Conservation (phyloP, 1,284 basidiomycete genomes). For the Leccinum insolens region DNA sequence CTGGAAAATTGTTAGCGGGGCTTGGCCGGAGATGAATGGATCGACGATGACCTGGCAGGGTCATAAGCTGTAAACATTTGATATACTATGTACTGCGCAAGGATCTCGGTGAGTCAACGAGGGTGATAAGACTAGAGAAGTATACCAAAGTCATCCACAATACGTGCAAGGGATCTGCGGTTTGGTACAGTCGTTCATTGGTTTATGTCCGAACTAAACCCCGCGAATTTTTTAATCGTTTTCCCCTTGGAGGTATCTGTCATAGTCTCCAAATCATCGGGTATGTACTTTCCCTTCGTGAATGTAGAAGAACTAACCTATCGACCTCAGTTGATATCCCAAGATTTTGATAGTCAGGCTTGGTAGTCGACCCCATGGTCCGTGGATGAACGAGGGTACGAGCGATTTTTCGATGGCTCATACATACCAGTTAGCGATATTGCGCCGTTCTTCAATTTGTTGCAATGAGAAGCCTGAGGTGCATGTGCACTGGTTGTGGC, state of each 20-base stretch:
- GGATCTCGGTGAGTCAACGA: background rate
- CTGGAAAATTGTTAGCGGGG: background rate
- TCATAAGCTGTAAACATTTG: background rate
- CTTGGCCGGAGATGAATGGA: background rate
- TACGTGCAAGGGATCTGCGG: background rate
- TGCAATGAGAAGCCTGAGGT: no score
- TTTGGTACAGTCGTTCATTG: background rate
- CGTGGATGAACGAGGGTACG: background rate
- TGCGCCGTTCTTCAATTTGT: no score
- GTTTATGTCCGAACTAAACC: background rate
- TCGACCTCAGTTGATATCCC: background rate
- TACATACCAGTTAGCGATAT: no score
- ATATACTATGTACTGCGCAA: background rate
- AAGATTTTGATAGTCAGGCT: background rate
- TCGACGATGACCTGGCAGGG: background rate
- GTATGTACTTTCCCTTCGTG: background rate
- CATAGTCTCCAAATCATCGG: background rate
- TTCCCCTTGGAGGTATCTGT: background rate
- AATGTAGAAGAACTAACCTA: background rate
- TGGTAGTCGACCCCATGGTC: background rate
- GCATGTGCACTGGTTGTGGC: background rate
- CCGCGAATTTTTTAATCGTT: background rate
- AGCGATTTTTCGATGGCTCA: no score
- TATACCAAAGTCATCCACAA: background rate
- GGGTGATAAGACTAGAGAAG: background rate